Conservation (phyloP, 2,329 filamentous ascomycete species). For the Penicillium psychrosexuale region DNA sequence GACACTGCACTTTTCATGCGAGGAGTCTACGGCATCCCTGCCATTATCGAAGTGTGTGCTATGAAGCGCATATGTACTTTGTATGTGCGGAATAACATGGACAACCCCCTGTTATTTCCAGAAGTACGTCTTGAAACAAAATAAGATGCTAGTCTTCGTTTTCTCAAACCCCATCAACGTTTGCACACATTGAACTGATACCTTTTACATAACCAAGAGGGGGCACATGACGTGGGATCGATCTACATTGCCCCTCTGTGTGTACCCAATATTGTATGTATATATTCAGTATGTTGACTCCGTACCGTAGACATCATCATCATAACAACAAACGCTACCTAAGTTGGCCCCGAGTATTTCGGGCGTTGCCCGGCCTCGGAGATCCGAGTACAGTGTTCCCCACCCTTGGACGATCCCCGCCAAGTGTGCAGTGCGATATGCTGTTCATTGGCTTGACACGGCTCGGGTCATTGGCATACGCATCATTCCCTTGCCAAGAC, state of each 20-base stretch:
- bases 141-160: not conserved
- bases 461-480: conserved; percentile 19
- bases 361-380: conserved; percentile 13
- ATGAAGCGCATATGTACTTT: not conserved
- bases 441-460: conserved; percentile 17
- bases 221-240: conserved; percentile 14
- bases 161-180: conserved; percentile 11
- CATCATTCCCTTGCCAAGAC: conserved; percentile 18
- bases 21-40: conserved; percentile 25
- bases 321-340: not conserved
- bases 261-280: not conserved
- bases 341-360: conserved; percentile 8
- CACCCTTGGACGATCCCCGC: conserved; percentile 15
- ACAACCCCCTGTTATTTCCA: not conserved
- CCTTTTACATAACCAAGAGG: conserved; percentile 8
- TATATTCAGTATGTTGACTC: not conserved
- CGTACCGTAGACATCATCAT: not conserved
- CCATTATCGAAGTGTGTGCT: conserved; percentile 6
- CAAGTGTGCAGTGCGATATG: conserved; percentile 17
- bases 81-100: not conserved
- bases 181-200: conserved; percentile 17
- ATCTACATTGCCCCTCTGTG: conserved; percentile 4
- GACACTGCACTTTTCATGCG: conserved; percentile 16
- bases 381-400: conserved; percentile 9
- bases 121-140: not conserved